Conservation (phyloP, 139 green algal genomes). For the Micromonas commoda region DNA sequence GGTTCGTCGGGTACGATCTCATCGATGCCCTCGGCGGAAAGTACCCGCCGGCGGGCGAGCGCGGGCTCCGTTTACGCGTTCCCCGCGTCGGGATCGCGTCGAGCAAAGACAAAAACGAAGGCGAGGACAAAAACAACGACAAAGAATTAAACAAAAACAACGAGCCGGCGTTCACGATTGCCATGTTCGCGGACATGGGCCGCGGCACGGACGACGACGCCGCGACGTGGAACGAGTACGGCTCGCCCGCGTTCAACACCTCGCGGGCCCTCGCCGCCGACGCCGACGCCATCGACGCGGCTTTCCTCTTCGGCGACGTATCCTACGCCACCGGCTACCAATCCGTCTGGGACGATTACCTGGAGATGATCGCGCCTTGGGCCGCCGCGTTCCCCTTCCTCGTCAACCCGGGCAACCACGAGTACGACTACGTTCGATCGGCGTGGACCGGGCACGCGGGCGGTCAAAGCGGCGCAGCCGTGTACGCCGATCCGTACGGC, state of each 20-base stretch:
- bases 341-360: constrained; percentile 25
- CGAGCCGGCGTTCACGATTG: not conserved
- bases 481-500: not conserved
- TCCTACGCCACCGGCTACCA: constrained; percentile 30
- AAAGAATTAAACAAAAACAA: no score
- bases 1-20: not conserved
- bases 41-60: not conserved
- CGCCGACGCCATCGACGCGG: constrained; percentile 5
- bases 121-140: not conserved
- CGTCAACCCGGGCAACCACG: constrained; percentile 21
- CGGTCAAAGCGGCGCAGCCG: no score
- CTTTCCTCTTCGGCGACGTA: constrained; percentile 29
- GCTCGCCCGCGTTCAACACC: constrained; percentile 6
- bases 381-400: constrained; percentile 15
- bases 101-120: not conserved
- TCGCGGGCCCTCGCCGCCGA: not conserved
- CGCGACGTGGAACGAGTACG: constrained; percentile 23
- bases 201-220: constrained; percentile 11
- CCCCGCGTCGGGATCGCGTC: no score
- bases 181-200: constrained; percentile 29
- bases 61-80: no score
- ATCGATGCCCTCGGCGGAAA: not conserved
- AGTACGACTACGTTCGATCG: constrained; percentile 18
- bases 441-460: no score
- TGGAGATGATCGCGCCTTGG: constrained; percentile 6